phyloP scores from a whole-genome alignment of 2,329 filamentous ascomycete species.

The Curvularia spicifera region DNA sequence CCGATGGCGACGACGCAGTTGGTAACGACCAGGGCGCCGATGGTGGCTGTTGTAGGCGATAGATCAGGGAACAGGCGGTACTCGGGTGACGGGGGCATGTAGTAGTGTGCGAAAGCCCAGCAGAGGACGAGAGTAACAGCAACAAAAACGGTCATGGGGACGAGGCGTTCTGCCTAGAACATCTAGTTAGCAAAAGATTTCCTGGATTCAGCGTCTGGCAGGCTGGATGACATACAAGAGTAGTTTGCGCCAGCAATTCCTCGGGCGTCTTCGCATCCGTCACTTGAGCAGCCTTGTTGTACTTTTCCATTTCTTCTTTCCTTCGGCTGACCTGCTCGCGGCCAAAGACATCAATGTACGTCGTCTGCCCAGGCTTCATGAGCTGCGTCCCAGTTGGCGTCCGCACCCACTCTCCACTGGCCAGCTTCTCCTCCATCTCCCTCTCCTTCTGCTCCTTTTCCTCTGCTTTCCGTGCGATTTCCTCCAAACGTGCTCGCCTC shows the following conservation, averaged over 20 bases:
- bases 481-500: constrained; percentile 37
- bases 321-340: constrained; percentile 40
- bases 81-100: constrained; percentile 36
- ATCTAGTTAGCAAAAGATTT: constrained; percentile 2
- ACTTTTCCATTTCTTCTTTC: constrained; percentile 39
- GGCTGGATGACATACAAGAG: constrained; percentile 34
- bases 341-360: constrained; percentile 45
- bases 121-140: constrained; percentile 33
- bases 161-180: constrained; percentile 43
- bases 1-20: constrained; percentile 64
- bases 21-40: constrained; percentile 65
- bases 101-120: constrained; percentile 42
- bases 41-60: constrained; percentile 52
- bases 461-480: constrained; percentile 38
- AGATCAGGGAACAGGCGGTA: constrained; percentile 46
- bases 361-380: constrained; percentile 45
- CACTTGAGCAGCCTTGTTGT: constrained; percentile 29
- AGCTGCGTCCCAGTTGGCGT: constrained; percentile 44
- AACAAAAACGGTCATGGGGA: constrained; percentile 46
- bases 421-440: constrained; percentile 42
- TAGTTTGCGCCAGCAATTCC: constrained; percentile 42
- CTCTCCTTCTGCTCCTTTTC: constrained; percentile 40
- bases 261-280: constrained; percentile 34
- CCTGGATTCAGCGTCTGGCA: no score
- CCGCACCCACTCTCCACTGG: constrained; percentile 42